Evolutionary conservation across 129 eudicot genomes (phyloP), one percentile per base, ranked within the genome.

Genomic region (Helichrysum umbraculigerum): DNA sequence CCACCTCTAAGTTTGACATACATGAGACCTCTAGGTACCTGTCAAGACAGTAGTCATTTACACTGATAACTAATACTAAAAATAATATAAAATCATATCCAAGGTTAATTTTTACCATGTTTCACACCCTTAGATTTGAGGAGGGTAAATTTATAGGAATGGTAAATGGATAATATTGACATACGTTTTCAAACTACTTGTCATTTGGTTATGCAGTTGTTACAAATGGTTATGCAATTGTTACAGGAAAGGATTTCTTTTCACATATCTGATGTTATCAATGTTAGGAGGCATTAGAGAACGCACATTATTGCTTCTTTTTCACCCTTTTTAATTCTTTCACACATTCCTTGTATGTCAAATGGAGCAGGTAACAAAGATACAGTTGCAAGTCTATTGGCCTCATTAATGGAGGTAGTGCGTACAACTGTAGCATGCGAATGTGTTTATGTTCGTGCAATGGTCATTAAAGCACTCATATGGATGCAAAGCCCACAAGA

Each of bases 401-500:
- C 97, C 73, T 94, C 98, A 68, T 76, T 94, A 76, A 91, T 94
- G 98, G 98, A 94, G 85, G 96, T 91, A 72, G 98, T 94, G 79
- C 85, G 98, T 66, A 94, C 98, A 72, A 94, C 98, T 22, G 93
- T 94, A 34, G 98, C 98, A 28, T 94, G 98, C 69, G 98, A 94
- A 89, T 94, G 98, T 86, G 98, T 94, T 72, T 94, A 91, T 82
- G 93, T 94, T 63, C 97, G 98, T 70, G 97, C 96, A 25, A 91
- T 94, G 98, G 96, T 94, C 73, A 94, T 91, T 75, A 94, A 94
- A 79, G 98, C 98, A 61, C 83, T 94, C 62, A 91, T 94, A 75
- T 94, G 98, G 98, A 94, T 94, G 98, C 98, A 94, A 91, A 94
- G 98, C 79, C 98, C 98, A 32, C 81, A 94, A 73, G 98, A 94